Evolutionary conservation across 1,284 basidiomycete genomes (phyloP), one percentile per base, ranked within the genome.

Genomic region (Peniophora sp.): DNA sequence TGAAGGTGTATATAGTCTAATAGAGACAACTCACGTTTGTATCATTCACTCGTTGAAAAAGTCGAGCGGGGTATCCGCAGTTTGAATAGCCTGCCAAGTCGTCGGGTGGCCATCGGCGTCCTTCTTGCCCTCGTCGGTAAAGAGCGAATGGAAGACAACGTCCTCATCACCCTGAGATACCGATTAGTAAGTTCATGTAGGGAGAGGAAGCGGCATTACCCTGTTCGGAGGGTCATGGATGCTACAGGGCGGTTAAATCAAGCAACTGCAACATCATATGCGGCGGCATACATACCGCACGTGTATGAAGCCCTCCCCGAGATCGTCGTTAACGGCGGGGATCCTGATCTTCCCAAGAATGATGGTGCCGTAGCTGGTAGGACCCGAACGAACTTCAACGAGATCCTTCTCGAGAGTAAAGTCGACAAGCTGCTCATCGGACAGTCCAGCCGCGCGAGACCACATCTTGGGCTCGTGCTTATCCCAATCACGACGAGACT

Each of bases 281-380:
- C 24, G 36, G 20, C 32, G 14, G 12, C n/a, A 10, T 22, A 64
- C 76, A 56, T 58, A 88, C 86, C 86, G 77, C 59, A 89, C 79
- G 55, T 89, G 85, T 50, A 89, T 61, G 61, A 75, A 89, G 3
- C 85, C 83, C 55, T 74, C 70, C 10, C 83, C 83, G 57, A 79
- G 70, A 8, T 63, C 71, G 58, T 86, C 84, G 11, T 76, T 69
- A 52, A 88, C 65, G 17, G 75, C 81, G 5, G 85, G 83, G 45
- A 89, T 72, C 58, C 75, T 77, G 61, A 90, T 77, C 73, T 89
- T 89, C 20, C 87, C 87, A 22, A 90, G 65, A 54, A 90, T 77
- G 53, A 89, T 78, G 11, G 75, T 78, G 9, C 88, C 87, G 62
- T 89, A 89, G 50, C 73, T 67, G 17, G 73, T 74, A 17, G 58